Percentiles rank a stretch among this genome's conserved stretches.
These are phyloP conservation scores for Colletotrichum sp. DNA, from an alignment of 2,329 filamentous ascomycete genomes.

Conservation along the genomic window DNA sequence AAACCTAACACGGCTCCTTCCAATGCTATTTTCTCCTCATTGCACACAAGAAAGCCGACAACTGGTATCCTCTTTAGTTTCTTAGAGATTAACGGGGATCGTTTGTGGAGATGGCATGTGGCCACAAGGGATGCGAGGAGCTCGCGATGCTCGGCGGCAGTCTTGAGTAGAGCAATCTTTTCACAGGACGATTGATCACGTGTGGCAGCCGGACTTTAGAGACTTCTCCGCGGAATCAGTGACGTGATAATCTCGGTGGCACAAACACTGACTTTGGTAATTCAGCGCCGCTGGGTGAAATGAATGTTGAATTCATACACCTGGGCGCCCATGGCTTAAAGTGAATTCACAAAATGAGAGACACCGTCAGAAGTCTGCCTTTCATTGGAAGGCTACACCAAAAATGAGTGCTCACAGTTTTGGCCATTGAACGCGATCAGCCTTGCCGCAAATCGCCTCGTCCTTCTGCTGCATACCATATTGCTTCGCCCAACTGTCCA, in stretches of 20 bases:
- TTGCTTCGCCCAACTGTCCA: background rate
- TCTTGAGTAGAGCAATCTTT: background rate
- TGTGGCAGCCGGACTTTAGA: background rate
- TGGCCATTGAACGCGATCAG: background rate
- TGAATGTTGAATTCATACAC: background rate
- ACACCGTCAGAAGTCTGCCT: background rate
- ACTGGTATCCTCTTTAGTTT: background rate
- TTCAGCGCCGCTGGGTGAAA: background rate
- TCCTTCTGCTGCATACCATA: background rate
- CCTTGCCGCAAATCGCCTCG: background rate
- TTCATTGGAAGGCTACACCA: rapidly evolving
- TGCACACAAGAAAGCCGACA: rapidly evolving
- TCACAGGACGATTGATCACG: background rate
- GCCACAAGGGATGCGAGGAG: background rate
- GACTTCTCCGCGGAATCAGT: background rate
- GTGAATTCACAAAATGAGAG: background rate
- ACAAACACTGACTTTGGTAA: rapidly evolving
- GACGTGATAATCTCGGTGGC: rapidly evolving
- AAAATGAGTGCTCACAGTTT: background rate
- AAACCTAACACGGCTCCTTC: background rate
- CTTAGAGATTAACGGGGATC: background rate
- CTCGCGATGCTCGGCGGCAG: background rate
- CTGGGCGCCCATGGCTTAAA: background rate
- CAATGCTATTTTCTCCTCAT: rapidly evolving
- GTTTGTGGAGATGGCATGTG: background rate